A percentile compares a stretch with the other conserved stretches of the same genome.
phyloP scores from a whole-genome alignment of 345 rosid species.

The Streptanthus diversifolius region DNA sequence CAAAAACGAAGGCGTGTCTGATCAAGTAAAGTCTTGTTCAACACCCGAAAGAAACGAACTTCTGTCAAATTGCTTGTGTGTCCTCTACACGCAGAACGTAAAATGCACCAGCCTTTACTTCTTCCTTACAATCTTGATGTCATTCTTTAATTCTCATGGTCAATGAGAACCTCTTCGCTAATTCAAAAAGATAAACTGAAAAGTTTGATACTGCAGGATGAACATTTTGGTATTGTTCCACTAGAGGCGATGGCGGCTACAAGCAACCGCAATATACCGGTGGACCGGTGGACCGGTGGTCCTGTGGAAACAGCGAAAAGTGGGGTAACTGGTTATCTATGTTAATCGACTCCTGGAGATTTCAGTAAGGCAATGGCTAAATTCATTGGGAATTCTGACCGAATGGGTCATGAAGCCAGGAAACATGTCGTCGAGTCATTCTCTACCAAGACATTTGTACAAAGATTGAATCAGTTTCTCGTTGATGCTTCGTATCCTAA shows the following conservation, averaged over 20 bases:
- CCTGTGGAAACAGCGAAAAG: constrained; percentile 57
- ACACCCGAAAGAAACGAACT: no score
- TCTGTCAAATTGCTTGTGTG: no score
- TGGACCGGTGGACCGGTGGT: constrained; percentile 45
- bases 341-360: constrained; percentile 34
- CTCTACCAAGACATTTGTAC: constrained; percentile 54
- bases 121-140: no score
- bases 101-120: no score
- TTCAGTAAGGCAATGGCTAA: constrained; percentile 57
- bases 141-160: no score
- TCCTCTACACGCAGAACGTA: no score
- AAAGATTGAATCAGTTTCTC: constrained; percentile 48
- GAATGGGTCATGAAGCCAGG: constrained; percentile 53
- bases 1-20: no score
- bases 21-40: no score
- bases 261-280: no score
- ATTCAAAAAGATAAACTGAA: neutral
- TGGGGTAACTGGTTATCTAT: constrained; percentile 60
- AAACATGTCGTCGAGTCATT: constrained; percentile 44
- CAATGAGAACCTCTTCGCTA: neutral
- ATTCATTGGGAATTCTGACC: constrained; percentile 46
- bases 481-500: constrained; percentile 33
- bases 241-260: constrained; percentile 76
- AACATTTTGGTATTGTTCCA: no score
- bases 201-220: constrained; percentile 28